Base-by-base conservation (phyloP, 306 rosid genomes). In the Dalbergia oliveri region DNA sequence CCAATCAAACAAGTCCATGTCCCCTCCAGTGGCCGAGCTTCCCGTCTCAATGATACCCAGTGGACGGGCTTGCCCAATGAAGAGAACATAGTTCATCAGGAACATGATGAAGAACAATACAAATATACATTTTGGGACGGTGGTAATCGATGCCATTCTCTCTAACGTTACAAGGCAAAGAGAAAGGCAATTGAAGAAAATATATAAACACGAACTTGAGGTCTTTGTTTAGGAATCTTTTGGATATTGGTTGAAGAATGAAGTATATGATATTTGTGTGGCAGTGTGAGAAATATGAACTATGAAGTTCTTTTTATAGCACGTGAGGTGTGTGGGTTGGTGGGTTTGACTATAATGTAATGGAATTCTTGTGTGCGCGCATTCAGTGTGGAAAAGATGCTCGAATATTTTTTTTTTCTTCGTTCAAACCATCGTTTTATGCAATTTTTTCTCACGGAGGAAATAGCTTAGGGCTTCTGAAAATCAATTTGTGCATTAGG, bases 1-100 rank as follows among this genome's bases (percentile, higher is more conserved):
- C 73, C 89, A 82, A 2, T 79, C 87, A 66, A 80, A 87, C 69
- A 87, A 81, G 56, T 66, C 81, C 11, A 63, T 80, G 13, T 64
- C 61, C 7, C 72, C 79, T 71, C 19, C 77, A 3, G 33, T 1
- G 12, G 76, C 72, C 58, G 49, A 11, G 66, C 13, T 53, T 54
- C 43, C 67, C 18, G 66, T 39, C 68, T 54, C 66, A 57, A 75
- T 72, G 18, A 78, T 57, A 64, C 61, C 66, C 11, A 91, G 73
- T 15, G 88, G 88, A 43, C 93, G 85, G 8, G 78, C 86, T 72
- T 85, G 87, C 4, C 47, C 43, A 0, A 69, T 76, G 31, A 21
- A 13, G 59, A 80, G 59, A 9, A 70, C 39, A 59, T 72, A 67
- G 80, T 7, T 72, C 19, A 77, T 72, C 19, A 80, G 37, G 51